Evolutionary conservation across 108 stramenopile species (phyloP), one percentile per base, ranked within the genome.

Genomic region (Discostella pseudostelligera): DNA sequence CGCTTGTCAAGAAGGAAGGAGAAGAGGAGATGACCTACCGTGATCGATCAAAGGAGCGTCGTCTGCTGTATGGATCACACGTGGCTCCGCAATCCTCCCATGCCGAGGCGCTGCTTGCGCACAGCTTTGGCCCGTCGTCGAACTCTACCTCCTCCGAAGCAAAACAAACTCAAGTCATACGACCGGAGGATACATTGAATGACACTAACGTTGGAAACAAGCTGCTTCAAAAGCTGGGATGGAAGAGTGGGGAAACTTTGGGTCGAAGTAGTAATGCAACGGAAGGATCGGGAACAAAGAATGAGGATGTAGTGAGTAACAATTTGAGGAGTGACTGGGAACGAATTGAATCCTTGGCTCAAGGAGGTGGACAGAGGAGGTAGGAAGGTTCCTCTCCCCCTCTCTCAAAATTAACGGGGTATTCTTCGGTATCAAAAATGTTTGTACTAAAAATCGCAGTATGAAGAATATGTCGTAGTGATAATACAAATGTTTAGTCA

Each of bases 211-310:
- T 93, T 48, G 92, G 92, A n/a, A 86, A 87, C 24, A 58, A 82
- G 39, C 45, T 93, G 69, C 84, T 93, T n/a, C 83, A 88, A 62
- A 93, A 89, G 51, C 59, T 93, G 44, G 92, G 92, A 6, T 93
- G 87, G 87, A 81, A 88, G 61, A 63, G 56, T 17, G 83, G 84
- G n/a, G 58, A 68, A 11, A 24, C 66, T 1, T 32, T 83, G 29
- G 83, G 83, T 14, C 71, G 72, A 14, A 56, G 32, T 37, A 29
- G 7, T 16, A 36, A 16, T 56, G 65, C 21, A 20, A 58, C 49
- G 43, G 35, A 69, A 42, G 54, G 67, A 6, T 35, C 65, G 28
- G 44, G 44, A 10, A 32, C 62, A 3, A 70, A 55, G 63, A 47
- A 13, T 39, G 60, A 50, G 20, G 42, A 58, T 17, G 50, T 37